Evolutionary conservation across 306 rosid genomes (phyloP).

Genomic region (Astragalus membranaceus): DNA sequence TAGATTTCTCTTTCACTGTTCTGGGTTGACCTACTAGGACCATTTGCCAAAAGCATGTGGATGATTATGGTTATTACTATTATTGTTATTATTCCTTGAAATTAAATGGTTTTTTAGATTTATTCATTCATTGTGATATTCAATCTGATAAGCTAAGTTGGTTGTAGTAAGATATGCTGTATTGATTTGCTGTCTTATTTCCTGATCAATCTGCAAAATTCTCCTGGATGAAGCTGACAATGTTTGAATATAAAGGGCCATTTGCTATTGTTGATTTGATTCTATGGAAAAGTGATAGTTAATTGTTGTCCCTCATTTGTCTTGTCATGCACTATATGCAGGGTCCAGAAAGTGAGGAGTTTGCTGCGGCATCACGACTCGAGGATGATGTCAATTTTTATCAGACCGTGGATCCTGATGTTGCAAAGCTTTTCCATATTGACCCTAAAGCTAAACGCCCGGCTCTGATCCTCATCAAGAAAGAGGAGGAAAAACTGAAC

Average conservation of each 20-base stretch:
- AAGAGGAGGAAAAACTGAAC: slow-evolving; percentile 75
- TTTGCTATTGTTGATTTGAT: neutral
- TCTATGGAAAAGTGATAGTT: slow-evolving; percentile 1
- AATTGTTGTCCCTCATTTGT: neutral
- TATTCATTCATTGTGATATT: neutral
- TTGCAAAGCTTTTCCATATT: slow-evolving; percentile 85
- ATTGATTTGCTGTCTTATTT: neutral
- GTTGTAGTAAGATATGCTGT: neutral
- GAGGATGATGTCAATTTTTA: slow-evolving; percentile 90
- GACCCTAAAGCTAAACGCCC: slow-evolving; percentile 82
- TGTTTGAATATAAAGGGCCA: neutral
- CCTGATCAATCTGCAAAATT: neutral
- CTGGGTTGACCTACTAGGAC: neutral
- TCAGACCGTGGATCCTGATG: slow-evolving; percentile 83
- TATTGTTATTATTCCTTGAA: neutral
- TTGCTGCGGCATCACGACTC: slow-evolving; percentile 84
- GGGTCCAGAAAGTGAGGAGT: slow-evolving; percentile 93
- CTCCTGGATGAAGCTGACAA: neutral
- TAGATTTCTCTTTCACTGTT: neutral
- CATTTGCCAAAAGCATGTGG: neutral
- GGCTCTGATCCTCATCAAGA: slow-evolving; percentile 73
- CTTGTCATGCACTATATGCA: slow-evolving; percentile 22
- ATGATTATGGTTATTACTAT: neutral
- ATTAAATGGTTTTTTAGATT: neutral
- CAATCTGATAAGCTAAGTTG: neutral